A percentile compares a stretch with the other conserved stretches of the same genome.
Evolutionary conservation across 768 basidiomycete genomes (phyloP).

Genomic region (Chiua virens): DNA sequence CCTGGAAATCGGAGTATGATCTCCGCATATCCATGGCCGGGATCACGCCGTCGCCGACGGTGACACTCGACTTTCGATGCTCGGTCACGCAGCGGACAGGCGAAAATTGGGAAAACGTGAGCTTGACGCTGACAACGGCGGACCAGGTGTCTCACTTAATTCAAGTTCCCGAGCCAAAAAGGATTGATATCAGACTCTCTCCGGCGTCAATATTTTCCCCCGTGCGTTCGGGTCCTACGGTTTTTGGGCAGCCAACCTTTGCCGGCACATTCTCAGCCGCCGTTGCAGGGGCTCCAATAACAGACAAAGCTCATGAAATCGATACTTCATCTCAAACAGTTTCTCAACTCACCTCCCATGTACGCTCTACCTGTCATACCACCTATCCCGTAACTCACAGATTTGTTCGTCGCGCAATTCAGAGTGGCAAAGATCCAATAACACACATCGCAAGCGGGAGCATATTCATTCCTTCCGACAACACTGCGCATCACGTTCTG

Average conservation of each 20-base stretch:
- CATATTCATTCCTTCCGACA: slow-evolving; percentile 15
- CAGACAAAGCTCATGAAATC: background rate
- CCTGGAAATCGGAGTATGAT: slow-evolving; percentile 23
- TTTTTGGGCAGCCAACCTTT: no score
- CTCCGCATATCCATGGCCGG: slow-evolving; percentile 10
- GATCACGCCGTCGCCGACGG: slow-evolving; percentile 12
- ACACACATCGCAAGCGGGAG: slow-evolving; percentile 15
- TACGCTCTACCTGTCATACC: background rate
- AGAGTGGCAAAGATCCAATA: slow-evolving; percentile 19
- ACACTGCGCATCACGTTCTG: slow-evolving; percentile 13
- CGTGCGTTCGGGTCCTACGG: no score
- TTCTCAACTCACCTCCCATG: slow-evolving; percentile 13
- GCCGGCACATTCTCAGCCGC: no score
- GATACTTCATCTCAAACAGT: slow-evolving; percentile 1
- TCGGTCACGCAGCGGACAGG: slow-evolving; percentile 29
- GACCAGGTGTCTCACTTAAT: slow-evolving; percentile 15
- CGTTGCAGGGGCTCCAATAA: no score
- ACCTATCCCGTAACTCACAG: no score
- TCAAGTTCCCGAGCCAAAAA: slow-evolving; percentile 24
- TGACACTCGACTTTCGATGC: slow-evolving; percentile 29
- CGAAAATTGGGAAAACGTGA: slow-evolving; percentile 31
- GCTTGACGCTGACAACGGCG: slow-evolving; percentile 26
- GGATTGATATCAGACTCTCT: slow-evolving; percentile 11
- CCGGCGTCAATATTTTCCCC: no score
- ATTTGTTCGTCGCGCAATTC: background rate